Evolutionary conservation across 306 rosid genomes (phyloP).

Genomic region (Hippophae tibetana): DNA sequence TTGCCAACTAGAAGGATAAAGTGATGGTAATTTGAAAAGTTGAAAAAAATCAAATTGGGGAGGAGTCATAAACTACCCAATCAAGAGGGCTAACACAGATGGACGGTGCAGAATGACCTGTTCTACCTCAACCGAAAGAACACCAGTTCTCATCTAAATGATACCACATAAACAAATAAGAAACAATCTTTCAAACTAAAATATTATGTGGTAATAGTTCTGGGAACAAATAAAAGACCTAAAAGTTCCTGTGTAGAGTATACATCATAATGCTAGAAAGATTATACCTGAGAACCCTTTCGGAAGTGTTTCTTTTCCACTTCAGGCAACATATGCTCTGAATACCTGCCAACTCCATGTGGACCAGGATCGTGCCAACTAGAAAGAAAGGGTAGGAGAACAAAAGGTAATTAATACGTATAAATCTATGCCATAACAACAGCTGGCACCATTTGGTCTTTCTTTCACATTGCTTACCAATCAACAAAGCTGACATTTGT

Average conservation of each 20-base stretch:
- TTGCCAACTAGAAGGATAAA: too few relatives aligned
- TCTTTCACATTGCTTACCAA: slow-evolving; percentile 39
- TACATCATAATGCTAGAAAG: neutral
- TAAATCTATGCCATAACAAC: slow-evolving; percentile 1
- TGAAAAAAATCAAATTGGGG: too few relatives aligned
- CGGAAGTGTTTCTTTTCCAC: slow-evolving; percentile 60
- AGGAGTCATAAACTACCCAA: too few relatives aligned
- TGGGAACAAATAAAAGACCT: too few relatives aligned
- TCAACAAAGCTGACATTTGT: slow-evolving; percentile 88
- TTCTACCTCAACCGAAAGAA: too few relatives aligned
- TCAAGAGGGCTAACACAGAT: too few relatives aligned
- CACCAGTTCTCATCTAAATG: too few relatives aligned
- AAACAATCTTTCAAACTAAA: too few relatives aligned
- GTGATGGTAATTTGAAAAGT: too few relatives aligned
- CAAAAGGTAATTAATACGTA: slow-evolving; percentile 6
- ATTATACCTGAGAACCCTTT: slow-evolving; percentile 89
- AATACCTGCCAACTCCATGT: slow-evolving; percentile 85
- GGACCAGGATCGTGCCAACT: slow-evolving; percentile 82
- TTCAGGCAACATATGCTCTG: slow-evolving; percentile 81
- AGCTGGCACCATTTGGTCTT: neutral
- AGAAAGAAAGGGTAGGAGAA: neutral
- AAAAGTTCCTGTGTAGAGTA: neutral
- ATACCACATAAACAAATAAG: too few relatives aligned
- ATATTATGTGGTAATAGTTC: too few relatives aligned
- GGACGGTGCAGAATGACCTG: too few relatives aligned